A percentile compares a stretch with the other conserved stretches of the same genome.
These are phyloP conservation scores for Dianthus caryophyllus DNA, from an alignment of 148 eudicot genomes.

Conservation along the genomic window DNA sequence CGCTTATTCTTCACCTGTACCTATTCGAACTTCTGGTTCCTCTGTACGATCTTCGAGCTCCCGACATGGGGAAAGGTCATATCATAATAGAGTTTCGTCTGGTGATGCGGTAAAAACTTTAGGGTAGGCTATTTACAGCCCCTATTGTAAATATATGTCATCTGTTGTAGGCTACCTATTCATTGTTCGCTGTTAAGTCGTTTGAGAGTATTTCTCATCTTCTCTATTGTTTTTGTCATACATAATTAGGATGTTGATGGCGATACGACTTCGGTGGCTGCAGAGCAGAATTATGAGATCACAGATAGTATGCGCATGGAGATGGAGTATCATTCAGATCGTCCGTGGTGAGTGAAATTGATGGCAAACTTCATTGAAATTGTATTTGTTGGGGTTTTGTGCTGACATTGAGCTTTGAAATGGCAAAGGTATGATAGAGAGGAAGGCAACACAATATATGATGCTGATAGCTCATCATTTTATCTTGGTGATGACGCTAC, in stretches of 20 bases:
- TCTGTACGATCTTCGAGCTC: constrained; percentile 65
- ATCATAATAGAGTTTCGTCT: constrained; percentile 29
- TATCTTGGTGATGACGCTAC: constrained; percentile 77
- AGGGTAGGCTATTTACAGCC: constrained; percentile 45
- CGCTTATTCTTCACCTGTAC: constrained; percentile 65
- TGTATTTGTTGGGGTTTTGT: neutral
- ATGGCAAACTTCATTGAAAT: neutral
- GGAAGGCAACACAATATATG: constrained; percentile 74
- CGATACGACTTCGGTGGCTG: constrained; percentile 28
- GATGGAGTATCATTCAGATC: constrained; percentile 95
- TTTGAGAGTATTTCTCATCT: neutral
- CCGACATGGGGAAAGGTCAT: constrained; percentile 55
- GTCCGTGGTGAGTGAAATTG: constrained; percentile 59
- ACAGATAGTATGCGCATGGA: constrained; percentile 86
- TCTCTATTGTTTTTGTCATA: constrained; percentile 7
- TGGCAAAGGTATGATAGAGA: constrained; percentile 85
- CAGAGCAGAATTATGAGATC: constrained; percentile 54
- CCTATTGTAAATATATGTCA: neutral
- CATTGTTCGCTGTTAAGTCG: neutral
- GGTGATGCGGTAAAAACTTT: constrained; percentile 29
- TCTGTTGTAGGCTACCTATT: neutral
- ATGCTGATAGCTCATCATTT: constrained; percentile 65
- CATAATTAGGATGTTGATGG: constrained; percentile 63
- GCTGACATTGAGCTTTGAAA: constrained; percentile 12
- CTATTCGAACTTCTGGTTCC: constrained; percentile 88